Evolutionary conservation across 148 eudicot genomes (phyloP), one percentile per base, ranked within the genome.

Genomic region (Cornus florida): DNA sequence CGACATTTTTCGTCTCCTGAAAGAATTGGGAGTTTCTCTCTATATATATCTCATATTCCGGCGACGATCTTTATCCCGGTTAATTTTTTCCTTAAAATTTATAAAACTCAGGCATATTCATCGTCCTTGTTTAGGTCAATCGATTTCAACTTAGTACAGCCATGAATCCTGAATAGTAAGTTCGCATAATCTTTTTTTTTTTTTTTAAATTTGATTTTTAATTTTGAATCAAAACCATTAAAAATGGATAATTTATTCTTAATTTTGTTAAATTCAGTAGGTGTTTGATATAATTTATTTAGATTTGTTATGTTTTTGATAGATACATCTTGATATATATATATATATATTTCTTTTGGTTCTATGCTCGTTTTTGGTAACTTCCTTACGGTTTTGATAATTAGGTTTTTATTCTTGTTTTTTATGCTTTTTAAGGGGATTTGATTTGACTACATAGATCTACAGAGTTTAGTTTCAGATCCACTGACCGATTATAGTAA

Each of bases 111-210:
- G 22, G 70, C 74, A 31, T 38, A 59, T 11, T 57, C 62, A 13
- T 19, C 19, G 17, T 19, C 1, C 62, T 14, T 67, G 3, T 13
- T 11, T 32, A 22, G 67, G 43, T 73, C 32, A 8, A 32, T 59
- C 67, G 46, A 32, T 70, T 57, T 78, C 41, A 28, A 39, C 38
- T 10, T 59, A 38, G 14, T 22, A 23, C 69, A 80, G 79, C 57
- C 84, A 86, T 86, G 88, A 80, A 83, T 75, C 80, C 82, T 39
- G 86, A 86, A 77, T 86, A 83, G 88, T 86, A 71, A 83, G 86
- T 80, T 46, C 2, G 16, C 65, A 10, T 5, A 23, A 2, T 43
- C 48, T 12, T 22, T 67, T 19, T 38, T 16, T 22, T 22, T 7
- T 10, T 70, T 62, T 20, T 62, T 39, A 39, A 4, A 4, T 39